Conservation (phyloP, 2,329 filamentous ascomycete genomes). For the Diaporthe sp. region DNA sequence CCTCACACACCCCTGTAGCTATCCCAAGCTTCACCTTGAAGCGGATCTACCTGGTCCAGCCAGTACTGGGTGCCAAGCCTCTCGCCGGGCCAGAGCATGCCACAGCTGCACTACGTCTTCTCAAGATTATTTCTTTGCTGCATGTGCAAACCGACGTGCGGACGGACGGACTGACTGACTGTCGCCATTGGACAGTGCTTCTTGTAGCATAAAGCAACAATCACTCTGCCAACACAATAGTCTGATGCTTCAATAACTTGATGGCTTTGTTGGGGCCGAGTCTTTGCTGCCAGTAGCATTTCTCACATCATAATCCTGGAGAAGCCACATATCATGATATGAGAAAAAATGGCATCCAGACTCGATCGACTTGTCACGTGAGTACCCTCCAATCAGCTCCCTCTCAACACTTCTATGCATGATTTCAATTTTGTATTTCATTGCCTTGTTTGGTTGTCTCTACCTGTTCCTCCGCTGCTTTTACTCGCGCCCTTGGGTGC, state of each 20-base stretch:
- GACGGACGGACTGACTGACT: constrained; percentile 1
- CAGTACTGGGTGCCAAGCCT: constrained; percentile 1
- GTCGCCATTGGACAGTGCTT: not conserved
- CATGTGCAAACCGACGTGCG: not conserved
- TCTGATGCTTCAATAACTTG: constrained; percentile 33
- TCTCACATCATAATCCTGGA: constrained; percentile 1
- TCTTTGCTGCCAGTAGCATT: constrained; percentile 39
- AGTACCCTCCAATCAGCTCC: constrained; percentile 56
- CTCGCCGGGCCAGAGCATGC: constrained; percentile 3
- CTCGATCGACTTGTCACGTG: constrained; percentile 90
- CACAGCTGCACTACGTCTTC: not conserved
- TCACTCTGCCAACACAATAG: constrained; percentile 1
- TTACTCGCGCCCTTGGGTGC: not conserved
- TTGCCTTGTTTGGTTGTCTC: constrained; percentile 23
- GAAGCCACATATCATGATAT: constrained; percentile 47
- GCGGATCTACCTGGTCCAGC: not conserved
- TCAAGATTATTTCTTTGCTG: not conserved
- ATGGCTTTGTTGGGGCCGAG: constrained; percentile 38
- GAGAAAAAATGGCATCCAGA: constrained; percentile 72
- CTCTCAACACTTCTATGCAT: not conserved
- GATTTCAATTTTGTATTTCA: not conserved
- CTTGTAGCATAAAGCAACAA: constrained; percentile 20
- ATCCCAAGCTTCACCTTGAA: constrained; percentile 31
- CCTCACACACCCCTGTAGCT: constrained; percentile 13
- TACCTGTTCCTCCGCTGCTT: not conserved